Evolutionary conservation across 805 yeast species (phyloP).

Genomic region (Saccharomycopsis guyanensis): DNA sequence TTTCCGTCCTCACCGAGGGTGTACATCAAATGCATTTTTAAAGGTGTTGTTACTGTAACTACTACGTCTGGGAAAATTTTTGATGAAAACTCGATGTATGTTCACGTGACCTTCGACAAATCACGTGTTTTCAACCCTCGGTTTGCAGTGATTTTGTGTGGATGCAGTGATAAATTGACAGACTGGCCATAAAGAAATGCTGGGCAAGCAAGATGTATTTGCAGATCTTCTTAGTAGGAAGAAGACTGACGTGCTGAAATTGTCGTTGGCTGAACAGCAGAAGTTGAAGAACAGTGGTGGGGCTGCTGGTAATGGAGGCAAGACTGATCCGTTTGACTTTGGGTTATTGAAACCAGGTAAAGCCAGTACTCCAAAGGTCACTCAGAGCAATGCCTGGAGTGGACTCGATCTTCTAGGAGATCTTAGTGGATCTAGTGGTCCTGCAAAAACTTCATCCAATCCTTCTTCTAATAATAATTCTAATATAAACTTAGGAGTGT

Average conservation of each 20-base stretch:
- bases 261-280: slow-evolving; percentile 17
- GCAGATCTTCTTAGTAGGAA: slow-evolving; percentile 20
- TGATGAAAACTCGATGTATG: too few species aligned
- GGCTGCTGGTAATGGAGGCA: not conserved
- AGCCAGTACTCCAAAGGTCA: not conserved
- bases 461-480: too few species aligned
- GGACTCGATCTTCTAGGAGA: slow-evolving; percentile 14
- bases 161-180: too few species aligned
- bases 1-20: slow-evolving; percentile 91
- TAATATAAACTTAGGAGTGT: not conserved
- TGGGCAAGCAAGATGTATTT: slow-evolving; percentile 19
- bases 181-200: too few species aligned
- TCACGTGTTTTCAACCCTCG: too few species aligned
- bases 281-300: slow-evolving; percentile 2
- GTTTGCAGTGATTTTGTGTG: too few species aligned
- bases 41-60: not conserved
- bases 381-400: slow-evolving; percentile 6
- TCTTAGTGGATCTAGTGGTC: not conserved
- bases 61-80: too few species aligned
- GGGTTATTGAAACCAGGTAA: not conserved
- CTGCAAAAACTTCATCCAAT: too few species aligned
- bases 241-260: slow-evolving; percentile 14
- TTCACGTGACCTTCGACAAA: too few species aligned
- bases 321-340: not conserved
- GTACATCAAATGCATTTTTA: slow-evolving; percentile 94